Evolutionary conservation across 768 basidiomycete genomes (phyloP).

Genomic region (Tephrocybe sp.): DNA sequence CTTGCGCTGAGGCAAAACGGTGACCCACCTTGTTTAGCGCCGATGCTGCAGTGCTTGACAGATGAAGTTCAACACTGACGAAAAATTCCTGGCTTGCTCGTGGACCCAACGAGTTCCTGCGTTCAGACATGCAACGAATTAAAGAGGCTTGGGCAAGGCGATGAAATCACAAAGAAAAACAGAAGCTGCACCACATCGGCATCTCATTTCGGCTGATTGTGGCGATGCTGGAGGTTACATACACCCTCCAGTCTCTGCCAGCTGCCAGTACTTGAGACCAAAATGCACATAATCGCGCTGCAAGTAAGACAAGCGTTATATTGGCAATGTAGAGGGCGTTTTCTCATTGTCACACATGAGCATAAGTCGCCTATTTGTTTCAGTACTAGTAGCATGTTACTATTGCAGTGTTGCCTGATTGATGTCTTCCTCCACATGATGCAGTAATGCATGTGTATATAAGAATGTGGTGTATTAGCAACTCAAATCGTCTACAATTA

Average conservation of each 20-base stretch:
- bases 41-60: constrained; percentile 49
- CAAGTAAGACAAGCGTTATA: too few species aligned
- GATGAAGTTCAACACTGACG: constrained; percentile 59
- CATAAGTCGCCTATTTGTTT: too few species aligned
- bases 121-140: constrained; percentile 27
- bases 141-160: background rate
- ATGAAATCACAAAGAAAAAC: background rate
- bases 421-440: too few species aligned
- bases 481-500: constrained; percentile 27
- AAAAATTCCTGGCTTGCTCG: constrained; percentile 47
- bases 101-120: constrained; percentile 26
- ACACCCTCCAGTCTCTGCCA: too few species aligned
- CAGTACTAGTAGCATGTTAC: too few species aligned
- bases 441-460: too few species aligned
- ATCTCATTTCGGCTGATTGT: constrained; percentile 1
- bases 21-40: constrained; percentile 50
- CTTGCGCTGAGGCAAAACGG: constrained; percentile 27
- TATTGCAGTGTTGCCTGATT: too few species aligned
- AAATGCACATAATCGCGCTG: too few species aligned
- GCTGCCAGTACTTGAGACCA: too few species aligned
- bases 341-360: too few species aligned
- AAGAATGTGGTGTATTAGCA: constrained; percentile 6
- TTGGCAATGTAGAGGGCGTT: too few species aligned
- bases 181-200: background rate
- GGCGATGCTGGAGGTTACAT: constrained; percentile 11